Base-by-base conservation (phyloP, 495 filamentous ascomycete genomes). In the Aspergillus indologenus region DNA sequence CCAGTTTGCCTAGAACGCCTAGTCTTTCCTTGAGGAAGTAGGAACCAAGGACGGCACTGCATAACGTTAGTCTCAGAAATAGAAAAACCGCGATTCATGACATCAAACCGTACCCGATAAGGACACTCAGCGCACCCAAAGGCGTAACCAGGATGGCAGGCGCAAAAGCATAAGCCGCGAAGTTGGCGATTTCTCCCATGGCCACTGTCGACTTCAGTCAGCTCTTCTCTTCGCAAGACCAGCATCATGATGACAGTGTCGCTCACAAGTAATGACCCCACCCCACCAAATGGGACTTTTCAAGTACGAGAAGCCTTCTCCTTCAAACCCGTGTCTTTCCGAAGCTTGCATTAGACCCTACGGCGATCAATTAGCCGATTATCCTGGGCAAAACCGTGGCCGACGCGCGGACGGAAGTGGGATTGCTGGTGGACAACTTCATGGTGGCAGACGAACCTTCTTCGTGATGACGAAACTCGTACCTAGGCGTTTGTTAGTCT, bases 111-210 rank as follows among this genome's bases (percentile, higher is more conserved):
- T 73, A 88, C 85, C 93, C 95, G 68, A 98, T 96, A 66, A 98
- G 75, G 53, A 98, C 94, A 66, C 90, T 91, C 57, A 98, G 78
- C 44, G 94, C 94, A 43, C 94, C 94, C 40, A 98, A 75, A 15
- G 94, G 94, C 4, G 94, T 98, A 34, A 98, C 94, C 54, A 98
- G 80, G 70, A 98, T 98, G 4, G 94, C 94, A 42, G 94, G 94
- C 60, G 94, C 94, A 75, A 97, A 98, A 1, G 94, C 94, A 71
- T 98, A 98, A 57, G 94, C 94, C 23, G 92, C 91, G 70, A 98
- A 98, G 70, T 98, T 98, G 70, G 89, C 91, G 50, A 94, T 80
- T 74, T 98, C 94, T 61, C 94, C 94, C 42, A 89, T 69, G 43
- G 88, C 78, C 77, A 96, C 89, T 89, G 64, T 56, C 40, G 42